These are phyloP conservation scores for Beta lomatogona DNA, from an alignment of 179 eudicot genomes.

Conservation along the genomic window DNA sequence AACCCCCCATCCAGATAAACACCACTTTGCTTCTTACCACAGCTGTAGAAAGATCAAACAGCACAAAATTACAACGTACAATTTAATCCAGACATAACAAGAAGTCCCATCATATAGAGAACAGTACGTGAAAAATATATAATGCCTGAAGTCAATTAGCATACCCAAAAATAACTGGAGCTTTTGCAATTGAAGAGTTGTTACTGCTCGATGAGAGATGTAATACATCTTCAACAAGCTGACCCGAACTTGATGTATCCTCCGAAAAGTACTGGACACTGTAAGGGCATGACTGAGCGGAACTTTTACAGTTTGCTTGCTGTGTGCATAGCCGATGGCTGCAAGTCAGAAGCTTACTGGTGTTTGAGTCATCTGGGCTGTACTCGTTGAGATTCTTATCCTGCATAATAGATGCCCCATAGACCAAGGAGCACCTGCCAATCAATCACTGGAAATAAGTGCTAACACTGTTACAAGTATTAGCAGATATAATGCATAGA, in stretches of 20 bases:
- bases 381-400: slow-evolving; percentile 84
- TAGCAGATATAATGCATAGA: slow-evolving; percentile 23
- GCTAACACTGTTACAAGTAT: slow-evolving; percentile 62
- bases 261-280: slow-evolving; percentile 54
- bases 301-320: slow-evolving; percentile 60
- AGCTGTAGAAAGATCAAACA: slow-evolving; percentile 48
- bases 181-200: slow-evolving; percentile 49
- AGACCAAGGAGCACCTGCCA: slow-evolving; percentile 99
- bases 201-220: slow-evolving; percentile 62
- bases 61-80: not conserved
- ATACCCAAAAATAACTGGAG: slow-evolving; percentile 82
- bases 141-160: slow-evolving; percentile 9
- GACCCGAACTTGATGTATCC: slow-evolving; percentile 83
- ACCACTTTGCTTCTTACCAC: slow-evolving; percentile 95
- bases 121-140: not conserved
- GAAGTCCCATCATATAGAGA: no score
- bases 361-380: slow-evolving; percentile 67
- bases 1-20: slow-evolving; percentile 77
- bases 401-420: slow-evolving; percentile 99
- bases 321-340: slow-evolving; percentile 70
- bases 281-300: slow-evolving; percentile 77
- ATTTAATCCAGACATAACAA: not conserved
- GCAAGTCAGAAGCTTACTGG: slow-evolving; percentile 71
- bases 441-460: slow-evolving; percentile 96
- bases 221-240: slow-evolving; percentile 83